These are phyloP conservation scores for Alternaria consortialis DNA, from an alignment of 2,329 filamentous ascomycete species.

Conservation along the genomic window DNA sequence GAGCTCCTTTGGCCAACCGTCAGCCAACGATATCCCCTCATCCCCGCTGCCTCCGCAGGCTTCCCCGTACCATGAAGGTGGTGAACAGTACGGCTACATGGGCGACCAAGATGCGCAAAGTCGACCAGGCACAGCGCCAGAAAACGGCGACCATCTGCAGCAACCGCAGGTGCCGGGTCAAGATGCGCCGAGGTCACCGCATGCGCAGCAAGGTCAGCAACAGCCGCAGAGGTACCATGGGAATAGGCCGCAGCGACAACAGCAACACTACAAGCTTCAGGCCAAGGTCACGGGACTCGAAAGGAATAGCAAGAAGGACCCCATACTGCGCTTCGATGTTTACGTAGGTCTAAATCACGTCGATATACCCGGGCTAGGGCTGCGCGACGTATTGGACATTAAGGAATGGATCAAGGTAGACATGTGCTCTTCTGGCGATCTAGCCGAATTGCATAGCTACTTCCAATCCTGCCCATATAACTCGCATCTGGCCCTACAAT, in stretches of 20 bases:
- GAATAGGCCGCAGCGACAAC: constrained; percentile 55
- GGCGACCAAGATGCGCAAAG: constrained; percentile 41
- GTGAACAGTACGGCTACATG: constrained; percentile 48
- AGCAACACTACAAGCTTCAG: constrained; percentile 83
- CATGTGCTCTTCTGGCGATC: neutral
- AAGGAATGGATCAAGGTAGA: constrained; percentile 11
- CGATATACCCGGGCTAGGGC: neutral
- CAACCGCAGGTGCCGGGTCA: constrained; percentile 43
- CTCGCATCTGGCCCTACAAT: neutral
- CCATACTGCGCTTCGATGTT: constrained; percentile 92
- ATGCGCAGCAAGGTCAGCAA: constrained; percentile 47
- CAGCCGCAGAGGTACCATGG: constrained; percentile 59
- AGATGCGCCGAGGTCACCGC: constrained; percentile 36
- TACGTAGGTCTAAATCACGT: constrained; percentile 70
- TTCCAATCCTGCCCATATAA: neutral
- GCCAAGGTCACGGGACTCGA: constrained; percentile 95
- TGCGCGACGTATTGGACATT: constrained; percentile 11
- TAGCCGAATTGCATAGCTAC: neutral
- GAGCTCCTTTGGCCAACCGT: constrained; percentile 57
- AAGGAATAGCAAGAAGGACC: constrained; percentile 92
- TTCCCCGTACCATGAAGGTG: constrained; percentile 50
- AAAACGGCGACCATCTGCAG: constrained; percentile 48
- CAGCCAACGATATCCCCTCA: constrained; percentile 52
- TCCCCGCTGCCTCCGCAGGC: constrained; percentile 53
- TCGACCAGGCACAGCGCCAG: constrained; percentile 38